Conservation (phyloP, 306 rosid species). For the Citrullus colocynthis region DNA sequence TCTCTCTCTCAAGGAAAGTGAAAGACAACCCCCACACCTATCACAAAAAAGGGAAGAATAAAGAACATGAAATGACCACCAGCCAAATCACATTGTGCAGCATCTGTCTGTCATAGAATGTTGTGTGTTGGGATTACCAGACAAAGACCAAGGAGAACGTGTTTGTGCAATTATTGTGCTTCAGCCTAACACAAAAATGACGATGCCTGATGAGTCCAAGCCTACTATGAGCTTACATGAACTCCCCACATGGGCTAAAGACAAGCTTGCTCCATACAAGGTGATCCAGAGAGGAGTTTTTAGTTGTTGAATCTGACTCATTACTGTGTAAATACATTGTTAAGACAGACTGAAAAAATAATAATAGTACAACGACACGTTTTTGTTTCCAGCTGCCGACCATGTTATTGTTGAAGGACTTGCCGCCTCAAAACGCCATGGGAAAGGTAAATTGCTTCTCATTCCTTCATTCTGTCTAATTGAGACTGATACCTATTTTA, state of each 20-base stretch:
- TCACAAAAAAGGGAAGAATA: background rate
- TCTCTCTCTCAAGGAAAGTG: background rate
- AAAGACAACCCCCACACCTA: background rate
- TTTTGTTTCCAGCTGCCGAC: conserved; percentile 42
- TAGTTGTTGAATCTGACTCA: background rate
- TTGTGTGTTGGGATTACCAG: conserved; percentile 80
- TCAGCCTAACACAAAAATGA: conserved; percentile 24
- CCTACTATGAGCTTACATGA: conserved; percentile 52
- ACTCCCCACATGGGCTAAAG: conserved; percentile 62
- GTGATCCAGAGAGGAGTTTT: conserved; percentile 11
- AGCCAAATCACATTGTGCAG: conserved; percentile 32
- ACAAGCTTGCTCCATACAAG: conserved; percentile 92
- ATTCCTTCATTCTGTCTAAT: too few species aligned
- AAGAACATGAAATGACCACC: conserved; percentile 1
- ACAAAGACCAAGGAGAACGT: conserved; percentile 73
- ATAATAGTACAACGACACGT: background rate
- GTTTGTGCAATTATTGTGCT: conserved; percentile 68
- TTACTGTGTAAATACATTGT: background rate
- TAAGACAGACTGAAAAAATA: background rate
- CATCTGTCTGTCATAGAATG: conserved; percentile 71
- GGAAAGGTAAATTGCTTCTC: too few species aligned
- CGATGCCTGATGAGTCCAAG: conserved; percentile 34
- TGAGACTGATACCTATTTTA: too few species aligned
- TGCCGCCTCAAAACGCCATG: too few species aligned
- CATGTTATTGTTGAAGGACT: too few species aligned